phyloP scores from a whole-genome alignment of 371 early-diverging fungal genomes.

The Mucor plumbeus region DNA sequence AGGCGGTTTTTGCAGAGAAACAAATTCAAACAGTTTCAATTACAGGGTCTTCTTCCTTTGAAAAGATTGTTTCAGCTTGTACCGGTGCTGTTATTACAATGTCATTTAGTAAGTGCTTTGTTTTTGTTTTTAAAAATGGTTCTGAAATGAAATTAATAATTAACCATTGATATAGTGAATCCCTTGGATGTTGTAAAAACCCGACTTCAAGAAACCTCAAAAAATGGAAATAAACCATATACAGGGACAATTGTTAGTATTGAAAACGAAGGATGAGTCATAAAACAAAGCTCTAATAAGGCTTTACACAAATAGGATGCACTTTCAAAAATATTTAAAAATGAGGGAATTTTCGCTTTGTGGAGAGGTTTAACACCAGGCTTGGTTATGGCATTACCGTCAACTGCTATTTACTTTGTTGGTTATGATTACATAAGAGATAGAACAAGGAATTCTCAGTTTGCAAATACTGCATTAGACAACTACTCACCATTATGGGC shows the following conservation, averaged over 20 bases:
- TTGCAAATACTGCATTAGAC: conserved; percentile 36
- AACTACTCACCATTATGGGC: conserved; percentile 75
- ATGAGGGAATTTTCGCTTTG: conserved; percentile 81
- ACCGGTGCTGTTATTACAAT: conserved; percentile 48
- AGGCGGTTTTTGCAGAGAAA: neutral
- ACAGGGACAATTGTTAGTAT: conserved; percentile 42
- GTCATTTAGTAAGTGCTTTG: conserved; percentile 41
- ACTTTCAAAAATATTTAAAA: conserved; percentile 75
- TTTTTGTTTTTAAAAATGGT: neutral
- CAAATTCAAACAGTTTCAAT: neutral
- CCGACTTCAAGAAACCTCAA: conserved; percentile 80
- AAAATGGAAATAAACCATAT: conserved; percentile 21
- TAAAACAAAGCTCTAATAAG: neutral
- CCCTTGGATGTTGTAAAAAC: conserved; percentile 96
- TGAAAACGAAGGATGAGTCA: neutral
- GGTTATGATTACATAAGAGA: conserved; percentile 92
- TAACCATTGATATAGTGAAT: conserved; percentile 73
- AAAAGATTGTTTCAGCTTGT: conserved; percentile 49
- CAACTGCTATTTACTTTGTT: conserved; percentile 94
- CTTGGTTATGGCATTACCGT: conserved; percentile 88
- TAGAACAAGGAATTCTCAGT: conserved; percentile 26
- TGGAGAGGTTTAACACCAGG: conserved; percentile 94
- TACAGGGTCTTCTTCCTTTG: conserved; percentile 34
- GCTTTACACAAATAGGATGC: conserved; percentile 64
- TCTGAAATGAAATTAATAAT: neutral